Evolutionary conservation across 2,329 filamentous ascomycete species (phyloP).

Genomic region (Colletotrichum navitas): DNA sequence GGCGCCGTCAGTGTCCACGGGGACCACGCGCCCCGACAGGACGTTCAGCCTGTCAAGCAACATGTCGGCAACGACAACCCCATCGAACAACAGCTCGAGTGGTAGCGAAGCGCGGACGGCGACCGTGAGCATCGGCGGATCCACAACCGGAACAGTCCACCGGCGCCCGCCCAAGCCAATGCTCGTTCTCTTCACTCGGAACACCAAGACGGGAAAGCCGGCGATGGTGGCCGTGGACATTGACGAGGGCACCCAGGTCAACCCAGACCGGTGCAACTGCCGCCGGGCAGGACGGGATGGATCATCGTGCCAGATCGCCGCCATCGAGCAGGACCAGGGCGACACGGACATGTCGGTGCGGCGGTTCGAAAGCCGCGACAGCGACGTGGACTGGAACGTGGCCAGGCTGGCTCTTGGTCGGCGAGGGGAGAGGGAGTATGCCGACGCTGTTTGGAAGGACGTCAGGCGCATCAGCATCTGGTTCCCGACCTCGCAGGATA

Average conservation of each 20-base stretch:
- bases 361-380: constrained; percentile 46
- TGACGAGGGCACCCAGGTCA: constrained; percentile 50
- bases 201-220: constrained; percentile 41
- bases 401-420: constrained; percentile 47
- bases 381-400: constrained; percentile 48
- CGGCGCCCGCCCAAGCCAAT: constrained; percentile 50
- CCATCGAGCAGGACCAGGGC: constrained; percentile 48
- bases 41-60: constrained; percentile 42
- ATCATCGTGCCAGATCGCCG: constrained; percentile 30
- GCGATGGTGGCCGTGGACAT: constrained; percentile 50
- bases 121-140: constrained; percentile 43
- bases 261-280: constrained; percentile 53
- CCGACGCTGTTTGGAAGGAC: constrained; percentile 44
- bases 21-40: constrained; percentile 34
- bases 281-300: constrained; percentile 47
- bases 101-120: constrained; percentile 40
- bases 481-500: constrained; percentile 44
- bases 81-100: constrained; percentile 40
- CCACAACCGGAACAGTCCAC: constrained; percentile 49
- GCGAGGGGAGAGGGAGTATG: constrained; percentile 31
- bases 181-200: constrained; percentile 52
- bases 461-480: constrained; percentile 50
- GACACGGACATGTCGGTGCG: constrained; percentile 45
- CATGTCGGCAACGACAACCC: constrained; percentile 27
- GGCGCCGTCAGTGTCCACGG: constrained; percentile 35